Evolutionary conservation across 169 alveolate species (phyloP).

Genomic region (Theileria annulata): DNA sequence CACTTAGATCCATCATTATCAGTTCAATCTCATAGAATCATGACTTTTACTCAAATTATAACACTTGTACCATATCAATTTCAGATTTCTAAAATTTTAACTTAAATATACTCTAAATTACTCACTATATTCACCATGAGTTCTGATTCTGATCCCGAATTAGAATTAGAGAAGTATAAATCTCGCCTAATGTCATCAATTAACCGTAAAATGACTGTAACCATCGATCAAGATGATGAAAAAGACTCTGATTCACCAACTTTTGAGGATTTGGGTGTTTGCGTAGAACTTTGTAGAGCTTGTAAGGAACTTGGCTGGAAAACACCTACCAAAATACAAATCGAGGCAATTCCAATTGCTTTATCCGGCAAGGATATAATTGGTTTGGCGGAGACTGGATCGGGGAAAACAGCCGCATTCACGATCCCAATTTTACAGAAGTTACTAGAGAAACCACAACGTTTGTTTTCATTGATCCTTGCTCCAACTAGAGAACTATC

Average conservation of each 20-base stretch:
- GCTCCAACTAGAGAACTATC: slow-evolving; percentile 99
- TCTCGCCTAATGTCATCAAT: slow-evolving; percentile 40
- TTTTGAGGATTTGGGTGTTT: slow-evolving; percentile 91
- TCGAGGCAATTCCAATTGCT: slow-evolving; percentile 90
- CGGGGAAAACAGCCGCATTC: slow-evolving; percentile 92
- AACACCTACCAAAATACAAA: slow-evolving; percentile 93
- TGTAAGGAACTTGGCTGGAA: slow-evolving; percentile 88
- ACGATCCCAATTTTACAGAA: slow-evolving; percentile 94
- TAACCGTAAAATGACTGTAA: slow-evolving; percentile 17
- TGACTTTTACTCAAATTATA: not conserved
- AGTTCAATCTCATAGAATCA: not conserved
- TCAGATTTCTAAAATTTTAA: not conserved
- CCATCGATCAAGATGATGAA: slow-evolving; percentile 1
- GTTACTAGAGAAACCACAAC: slow-evolving; percentile 84
- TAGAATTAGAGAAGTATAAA: slow-evolving; percentile 30
- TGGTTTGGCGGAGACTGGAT: slow-evolving; percentile 98
- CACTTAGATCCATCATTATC: not conserved
- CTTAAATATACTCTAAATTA: not conserved
- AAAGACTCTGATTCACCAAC: slow-evolving; percentile 42
- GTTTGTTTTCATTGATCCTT: slow-evolving; percentile 87
- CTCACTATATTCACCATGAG: not conserved
- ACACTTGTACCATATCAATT: not conserved
- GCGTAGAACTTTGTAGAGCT: slow-evolving; percentile 92
- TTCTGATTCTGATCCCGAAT: slow-evolving; percentile 30
- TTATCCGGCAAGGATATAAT: slow-evolving; percentile 94